Conservation (phyloP, 2,329 filamentous ascomycete species). For the Camillea tinctor region DNA sequence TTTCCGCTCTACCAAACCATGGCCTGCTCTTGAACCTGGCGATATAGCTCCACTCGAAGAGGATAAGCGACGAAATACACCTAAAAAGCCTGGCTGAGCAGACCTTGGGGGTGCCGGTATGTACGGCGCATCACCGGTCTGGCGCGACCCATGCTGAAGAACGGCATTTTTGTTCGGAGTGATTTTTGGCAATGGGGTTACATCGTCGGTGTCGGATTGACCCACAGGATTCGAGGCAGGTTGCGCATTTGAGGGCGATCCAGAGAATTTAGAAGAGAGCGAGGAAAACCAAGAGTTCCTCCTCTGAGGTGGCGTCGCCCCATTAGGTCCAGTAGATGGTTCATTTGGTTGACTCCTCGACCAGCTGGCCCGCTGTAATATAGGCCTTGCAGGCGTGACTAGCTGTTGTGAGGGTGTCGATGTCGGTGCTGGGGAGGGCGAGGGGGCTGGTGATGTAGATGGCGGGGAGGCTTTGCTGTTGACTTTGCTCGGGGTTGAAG, state of each 20-base stretch:
- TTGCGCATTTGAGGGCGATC: slow-evolving; percentile 40
- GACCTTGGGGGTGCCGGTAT: slow-evolving; percentile 72
- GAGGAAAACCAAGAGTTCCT: slow-evolving; percentile 91
- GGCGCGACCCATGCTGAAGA: slow-evolving; percentile 54
- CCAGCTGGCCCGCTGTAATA: slow-evolving; percentile 32
- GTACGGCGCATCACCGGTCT: slow-evolving; percentile 64
- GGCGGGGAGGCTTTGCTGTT: slow-evolving; percentile 25
- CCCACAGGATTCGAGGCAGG: slow-evolving; percentile 29
- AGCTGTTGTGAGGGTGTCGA: slow-evolving; percentile 13
- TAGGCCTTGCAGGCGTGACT: slow-evolving; percentile 25
- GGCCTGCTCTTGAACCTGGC: slow-evolving; percentile 49
- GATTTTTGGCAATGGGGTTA: slow-evolving; percentile 48
- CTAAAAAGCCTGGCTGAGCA: slow-evolving; percentile 70
- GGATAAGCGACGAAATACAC: slow-evolving; percentile 78
- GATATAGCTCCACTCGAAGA: slow-evolving; percentile 57
- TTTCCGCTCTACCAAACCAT: slow-evolving; percentile 74
- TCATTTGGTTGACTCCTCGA: slow-evolving; percentile 34
- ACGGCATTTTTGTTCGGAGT: slow-evolving; percentile 57
- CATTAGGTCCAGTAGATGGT: slow-evolving; percentile 27
- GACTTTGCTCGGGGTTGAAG: slow-evolving; percentile 19
- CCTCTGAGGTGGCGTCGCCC: slow-evolving; percentile 40
- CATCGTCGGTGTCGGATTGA: slow-evolving; percentile 32
- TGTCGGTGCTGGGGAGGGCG: slow-evolving; percentile 14
- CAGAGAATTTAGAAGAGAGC: slow-evolving; percentile 88
- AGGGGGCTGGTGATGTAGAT: slow-evolving; percentile 15